phyloP scores from a whole-genome alignment of 331 rosid genomes.

The Cydonia oblonga region DNA sequence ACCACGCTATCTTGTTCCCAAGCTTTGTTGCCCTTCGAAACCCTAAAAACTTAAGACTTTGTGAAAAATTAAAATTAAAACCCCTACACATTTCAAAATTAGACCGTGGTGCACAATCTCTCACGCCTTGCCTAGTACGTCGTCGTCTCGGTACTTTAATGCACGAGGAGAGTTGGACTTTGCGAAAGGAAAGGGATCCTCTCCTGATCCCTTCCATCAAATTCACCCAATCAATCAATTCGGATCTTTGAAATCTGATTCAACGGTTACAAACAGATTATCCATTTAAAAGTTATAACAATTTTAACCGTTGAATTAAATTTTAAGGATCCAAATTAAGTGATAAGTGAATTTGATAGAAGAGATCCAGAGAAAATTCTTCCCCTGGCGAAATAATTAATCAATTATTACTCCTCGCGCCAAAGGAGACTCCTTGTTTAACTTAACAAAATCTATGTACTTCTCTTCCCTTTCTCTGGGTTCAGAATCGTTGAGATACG shows the following conservation, averaged over 20 bases:
- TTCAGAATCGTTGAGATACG: slow-evolving; percentile 62
- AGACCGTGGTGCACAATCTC: slow-evolving; percentile 37
- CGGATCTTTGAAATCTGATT: rapidly evolving
- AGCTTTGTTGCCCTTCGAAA: slow-evolving; percentile 13
- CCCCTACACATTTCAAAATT: slow-evolving; percentile 12
- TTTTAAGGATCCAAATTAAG: rapidly evolving
- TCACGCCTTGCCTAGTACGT: slow-evolving; percentile 60
- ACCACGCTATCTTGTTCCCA: slow-evolving; percentile 72
- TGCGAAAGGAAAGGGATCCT: no score
- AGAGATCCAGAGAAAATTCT: rapidly evolving
- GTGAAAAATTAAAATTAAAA: background rate
- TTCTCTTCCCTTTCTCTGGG: background rate
- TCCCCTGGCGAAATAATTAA: background rate
- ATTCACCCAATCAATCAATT: no score
- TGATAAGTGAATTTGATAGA: rapidly evolving
- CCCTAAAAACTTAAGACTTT: slow-evolving; percentile 28
- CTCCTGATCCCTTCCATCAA: rapidly evolving
- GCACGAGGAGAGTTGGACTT: slow-evolving; percentile 15
- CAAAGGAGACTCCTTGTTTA: slow-evolving; percentile 1
- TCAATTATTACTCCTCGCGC: slow-evolving; percentile 26
- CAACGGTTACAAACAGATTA: rapidly evolving
- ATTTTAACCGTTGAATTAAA: rapidly evolving
- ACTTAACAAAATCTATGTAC: slow-evolving; percentile 24
- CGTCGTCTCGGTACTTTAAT: slow-evolving; percentile 18
- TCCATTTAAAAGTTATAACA: rapidly evolving